A percentile compares a stretch with the other conserved stretches of the same genome.
Conservation (phyloP, 257 asterid genomes). For the Solanum okadae region DNA sequence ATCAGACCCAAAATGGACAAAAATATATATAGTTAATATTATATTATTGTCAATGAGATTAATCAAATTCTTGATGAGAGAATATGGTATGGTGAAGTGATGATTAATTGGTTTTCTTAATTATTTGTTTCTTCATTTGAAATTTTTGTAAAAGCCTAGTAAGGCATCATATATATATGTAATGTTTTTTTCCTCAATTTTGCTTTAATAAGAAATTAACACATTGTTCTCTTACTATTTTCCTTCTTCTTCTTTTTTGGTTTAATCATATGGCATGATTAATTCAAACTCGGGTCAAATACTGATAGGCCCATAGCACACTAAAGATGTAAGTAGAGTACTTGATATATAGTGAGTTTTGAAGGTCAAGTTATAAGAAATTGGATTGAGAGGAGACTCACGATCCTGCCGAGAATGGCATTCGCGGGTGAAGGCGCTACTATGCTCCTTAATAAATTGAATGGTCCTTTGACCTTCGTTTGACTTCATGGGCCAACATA, state of each 20-base stretch:
- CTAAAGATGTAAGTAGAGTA: neutral
- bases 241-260: neutral
- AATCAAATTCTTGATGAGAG: neutral
- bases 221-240: neutral
- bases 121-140: neutral
- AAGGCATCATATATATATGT: neutral
- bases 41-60: neutral
- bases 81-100: neutral
- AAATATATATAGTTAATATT: neutral
- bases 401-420: rapidly evolving
- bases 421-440: neutral
- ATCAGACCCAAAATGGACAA: neutral
- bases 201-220: neutral
- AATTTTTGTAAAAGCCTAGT: neutral
- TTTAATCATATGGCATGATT: neutral
- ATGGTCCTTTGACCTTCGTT: neutral
- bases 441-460: neutral
- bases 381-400: neutral
- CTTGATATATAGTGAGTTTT: neutral
- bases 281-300: neutral
- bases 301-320: neutral
- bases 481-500: neutral
- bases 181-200: neutral
- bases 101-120: neutral
- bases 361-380: neutral